Base-by-base conservation (phyloP, 2,329 filamentous ascomycete genomes). In the Nothophoma quercina region DNA sequence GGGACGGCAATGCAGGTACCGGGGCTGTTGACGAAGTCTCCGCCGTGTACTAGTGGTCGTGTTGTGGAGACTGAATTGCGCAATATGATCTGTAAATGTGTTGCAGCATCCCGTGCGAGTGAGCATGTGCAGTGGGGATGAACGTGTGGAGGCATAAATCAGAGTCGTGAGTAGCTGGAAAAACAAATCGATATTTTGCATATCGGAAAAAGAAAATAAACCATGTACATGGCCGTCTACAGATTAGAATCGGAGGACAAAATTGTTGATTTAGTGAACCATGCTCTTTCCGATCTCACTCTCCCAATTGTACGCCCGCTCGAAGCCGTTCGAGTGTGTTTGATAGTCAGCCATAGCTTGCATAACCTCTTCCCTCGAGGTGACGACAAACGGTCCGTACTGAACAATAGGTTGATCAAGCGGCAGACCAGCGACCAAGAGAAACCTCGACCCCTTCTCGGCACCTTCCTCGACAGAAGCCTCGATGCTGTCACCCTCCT, bases 271-370 rank as follows among this genome's bases (percentile, higher is more conserved):
- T 26, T 42, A 71, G 34, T 71, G 65, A 13, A 67, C 64, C 68
- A 71, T 72, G 6, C 45, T 68, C 60, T 71, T 72, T 28, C 70
- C 70, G 82, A 96, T 96, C 77, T 96, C 88, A 47, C 67, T 71
- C 74, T 87, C 77, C 91, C 92, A 96, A 23, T 86, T 84, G 59
- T 85, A 82, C 1, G 89, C 89, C 57, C 89, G 81, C 78, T 92
- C 73, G 19, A 75, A 75, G 0, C 73, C 73, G 46, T 75, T 75
- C 8, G 67, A 67, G 26, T 67, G 56, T 5, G 62, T 67, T 54
- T 73, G 70, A 38, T 70, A 75, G 39, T 75, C 71, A 54, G 56
- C 62, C 70, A 75, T 72, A 15, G 71, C 71, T 52, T 75, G 67
- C 53, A 73, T 67, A 30, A 75, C 69, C 56, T 75, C 70, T 5